phyloP scores from a whole-genome alignment of 345 rosid genomes.

The Hibiscus syriacus region DNA sequence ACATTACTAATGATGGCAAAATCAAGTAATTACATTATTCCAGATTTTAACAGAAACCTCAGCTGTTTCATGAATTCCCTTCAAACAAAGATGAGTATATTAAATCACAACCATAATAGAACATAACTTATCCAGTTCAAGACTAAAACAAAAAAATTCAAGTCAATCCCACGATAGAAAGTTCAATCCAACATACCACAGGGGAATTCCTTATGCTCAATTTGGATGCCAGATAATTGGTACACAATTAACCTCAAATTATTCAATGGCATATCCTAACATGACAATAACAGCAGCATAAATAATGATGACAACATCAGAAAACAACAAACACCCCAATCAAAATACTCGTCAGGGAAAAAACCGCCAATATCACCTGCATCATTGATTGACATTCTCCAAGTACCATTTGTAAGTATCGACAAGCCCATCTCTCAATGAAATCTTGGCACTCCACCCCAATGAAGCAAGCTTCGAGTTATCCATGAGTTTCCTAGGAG shows the following conservation, averaged over 20 bases:
- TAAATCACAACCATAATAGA: background rate
- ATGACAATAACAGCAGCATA: background rate
- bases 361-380: background rate
- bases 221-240: conserved; percentile 1
- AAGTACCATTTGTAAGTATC: conserved; percentile 86
- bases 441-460: conserved; percentile 77
- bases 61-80: background rate
- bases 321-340: conserved; percentile 3
- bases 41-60: background rate
- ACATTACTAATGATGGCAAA: background rate
- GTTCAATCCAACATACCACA: background rate
- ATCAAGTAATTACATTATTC: background rate
- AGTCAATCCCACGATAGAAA: background rate
- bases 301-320: background rate
- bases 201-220: background rate
- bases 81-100: background rate
- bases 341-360: background rate
- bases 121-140: background rate
- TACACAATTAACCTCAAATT: conserved; percentile 1
- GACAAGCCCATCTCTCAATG: conserved; percentile 65
- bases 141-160: background rate
- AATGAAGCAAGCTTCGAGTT: conserved; percentile 64
- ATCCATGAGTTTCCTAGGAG: conserved; percentile 96
- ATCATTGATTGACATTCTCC: conserved; percentile 51
- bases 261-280: conserved; percentile 2